Conservation (phyloP, 2,329 filamentous ascomycete species). For the Fusarium sp. region DNA sequence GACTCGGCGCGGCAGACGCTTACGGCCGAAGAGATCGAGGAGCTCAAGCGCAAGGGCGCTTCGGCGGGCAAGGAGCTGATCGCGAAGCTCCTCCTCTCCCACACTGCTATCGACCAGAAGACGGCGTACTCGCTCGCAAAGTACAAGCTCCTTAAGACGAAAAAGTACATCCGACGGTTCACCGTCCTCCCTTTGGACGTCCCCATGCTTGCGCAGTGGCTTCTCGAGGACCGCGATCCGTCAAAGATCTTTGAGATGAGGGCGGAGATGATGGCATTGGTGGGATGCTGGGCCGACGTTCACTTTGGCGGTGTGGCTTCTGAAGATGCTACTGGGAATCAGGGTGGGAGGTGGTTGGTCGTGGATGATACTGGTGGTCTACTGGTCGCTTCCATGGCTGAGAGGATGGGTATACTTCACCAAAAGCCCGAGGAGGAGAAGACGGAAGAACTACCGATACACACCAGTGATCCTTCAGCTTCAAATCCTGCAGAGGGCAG, state of each 20-base stretch:
- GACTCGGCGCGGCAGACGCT: conserved; percentile 79
- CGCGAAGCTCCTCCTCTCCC: conserved; percentile 90
- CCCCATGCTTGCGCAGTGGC: conserved; percentile 78
- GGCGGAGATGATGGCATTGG: conserved; percentile 83
- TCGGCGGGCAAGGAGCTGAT: conserved; percentile 90
- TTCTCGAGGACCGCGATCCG: conserved; percentile 84
- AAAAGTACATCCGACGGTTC: conserved; percentile 92
- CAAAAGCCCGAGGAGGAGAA: conserved; percentile 47
- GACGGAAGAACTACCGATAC: background rate
- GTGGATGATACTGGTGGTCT: conserved; percentile 90
- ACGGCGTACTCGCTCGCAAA: conserved; percentile 94
- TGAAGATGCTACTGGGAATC: conserved; percentile 42
- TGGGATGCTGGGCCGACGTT: conserved; percentile 91
- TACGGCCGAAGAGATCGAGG: conserved; percentile 80
- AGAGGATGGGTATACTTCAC: conserved; percentile 87
- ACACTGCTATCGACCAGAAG: conserved; percentile 92
- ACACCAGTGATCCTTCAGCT: conserved; percentile 11
- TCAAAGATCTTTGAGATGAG: conserved; percentile 86
- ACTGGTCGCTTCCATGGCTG: conserved; percentile 84
- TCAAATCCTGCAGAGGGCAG: background rate
- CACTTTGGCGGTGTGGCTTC: conserved; percentile 66
- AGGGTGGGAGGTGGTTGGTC: conserved; percentile 75
- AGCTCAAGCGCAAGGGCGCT: conserved; percentile 77
- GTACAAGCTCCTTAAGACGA: conserved; percentile 93
- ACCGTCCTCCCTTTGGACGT: conserved; percentile 87